Percentiles rank a stretch among this genome's conserved stretches.
These are phyloP conservation scores for Alternaria gansuensis DNA, from an alignment of 2,329 filamentous ascomycete species.

Conservation along the genomic window DNA sequence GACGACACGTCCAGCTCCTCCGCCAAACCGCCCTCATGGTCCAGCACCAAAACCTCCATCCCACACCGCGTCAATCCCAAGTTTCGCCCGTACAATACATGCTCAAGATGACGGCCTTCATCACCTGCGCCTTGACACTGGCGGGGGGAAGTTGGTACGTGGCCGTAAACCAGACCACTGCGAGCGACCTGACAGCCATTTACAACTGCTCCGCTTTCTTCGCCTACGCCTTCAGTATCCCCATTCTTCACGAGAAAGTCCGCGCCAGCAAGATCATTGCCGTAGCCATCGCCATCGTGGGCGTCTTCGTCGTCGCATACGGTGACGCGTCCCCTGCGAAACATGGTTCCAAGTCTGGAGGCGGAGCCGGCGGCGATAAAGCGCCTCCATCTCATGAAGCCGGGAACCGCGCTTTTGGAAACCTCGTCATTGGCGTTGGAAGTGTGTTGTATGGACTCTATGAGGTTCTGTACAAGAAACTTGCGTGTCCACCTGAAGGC, in stretches of 20 bases:
- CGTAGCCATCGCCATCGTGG: conserved; percentile 84
- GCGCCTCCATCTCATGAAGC: conserved; percentile 61
- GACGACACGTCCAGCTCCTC: conserved; percentile 70
- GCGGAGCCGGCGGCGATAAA: conserved; percentile 62
- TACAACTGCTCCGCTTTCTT: conserved; percentile 99
- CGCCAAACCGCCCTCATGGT: conserved; percentile 83
- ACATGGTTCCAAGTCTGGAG: conserved; percentile 64
- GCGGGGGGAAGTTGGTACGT: conserved; percentile 96
- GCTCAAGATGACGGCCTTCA: conserved; percentile 76
- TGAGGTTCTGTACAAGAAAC: conserved; percentile 94
- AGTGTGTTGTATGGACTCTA: conserved; percentile 96
- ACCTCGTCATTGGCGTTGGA: conserved; percentile 89
- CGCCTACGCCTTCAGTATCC: conserved; percentile 95
- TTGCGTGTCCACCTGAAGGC: conserved; percentile 91
- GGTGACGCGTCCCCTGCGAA: conserved; percentile 71
- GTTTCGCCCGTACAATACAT: conserved; percentile 75
- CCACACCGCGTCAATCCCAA: conserved; percentile 60
- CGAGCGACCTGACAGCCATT: conserved; percentile 93
- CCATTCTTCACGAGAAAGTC: conserved; percentile 83
- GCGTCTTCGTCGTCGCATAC: conserved; percentile 95
- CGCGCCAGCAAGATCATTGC: conserved; percentile 85
- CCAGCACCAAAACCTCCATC: conserved; percentile 76
- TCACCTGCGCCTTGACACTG: conserved; percentile 86
- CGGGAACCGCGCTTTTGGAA: conserved; percentile 78
- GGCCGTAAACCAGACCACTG: conserved; percentile 90